Evolutionary conservation across 805 yeast genomes (phyloP).

Genomic region (Saturnispora sekii): DNA sequence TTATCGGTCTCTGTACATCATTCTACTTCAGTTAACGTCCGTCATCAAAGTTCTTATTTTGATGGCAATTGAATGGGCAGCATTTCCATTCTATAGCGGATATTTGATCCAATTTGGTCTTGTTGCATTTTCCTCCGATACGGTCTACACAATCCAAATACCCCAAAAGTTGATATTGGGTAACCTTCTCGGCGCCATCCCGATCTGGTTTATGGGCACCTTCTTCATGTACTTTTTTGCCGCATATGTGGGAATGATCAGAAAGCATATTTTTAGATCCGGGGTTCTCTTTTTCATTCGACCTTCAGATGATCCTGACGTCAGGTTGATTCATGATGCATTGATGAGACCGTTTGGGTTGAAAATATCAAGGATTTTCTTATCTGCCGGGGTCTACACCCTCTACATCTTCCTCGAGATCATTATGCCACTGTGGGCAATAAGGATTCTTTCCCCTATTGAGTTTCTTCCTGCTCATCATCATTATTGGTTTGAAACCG

Average conservation of each 20-base stretch:
- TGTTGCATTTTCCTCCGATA: conserved; percentile 40
- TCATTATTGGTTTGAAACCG: conserved; percentile 4
- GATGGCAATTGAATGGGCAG: conserved; percentile 68
- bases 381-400: conserved; percentile 69
- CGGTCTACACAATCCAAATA: conserved; percentile 11
- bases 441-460: conserved; percentile 31
- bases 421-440: conserved; percentile 49
- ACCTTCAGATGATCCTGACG: conserved; percentile 90
- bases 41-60: conserved; percentile 68
- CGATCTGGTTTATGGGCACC: conserved; percentile 65
- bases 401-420: conserved; percentile 66
- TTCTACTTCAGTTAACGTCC: conserved; percentile 44
- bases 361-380: conserved; percentile 62
- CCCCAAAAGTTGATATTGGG: conserved; percentile 1
- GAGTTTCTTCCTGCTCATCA: conserved; percentile 21
- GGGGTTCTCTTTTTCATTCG: conserved; percentile 89
- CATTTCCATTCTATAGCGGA: conserved; percentile 86
- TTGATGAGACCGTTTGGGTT: conserved; percentile 62
- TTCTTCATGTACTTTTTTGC: conserved; percentile 83
- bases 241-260: conserved; percentile 72
- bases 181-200: conserved; percentile 1
- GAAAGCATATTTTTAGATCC: conserved; percentile 63
- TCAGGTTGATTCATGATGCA: conserved; percentile 79
- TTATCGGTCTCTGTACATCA: conserved; percentile 40
- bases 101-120: conserved; percentile 58